Conservation (phyloP, 1,284 basidiomycete genomes). For the Microbotryum scabiosae region DNA sequence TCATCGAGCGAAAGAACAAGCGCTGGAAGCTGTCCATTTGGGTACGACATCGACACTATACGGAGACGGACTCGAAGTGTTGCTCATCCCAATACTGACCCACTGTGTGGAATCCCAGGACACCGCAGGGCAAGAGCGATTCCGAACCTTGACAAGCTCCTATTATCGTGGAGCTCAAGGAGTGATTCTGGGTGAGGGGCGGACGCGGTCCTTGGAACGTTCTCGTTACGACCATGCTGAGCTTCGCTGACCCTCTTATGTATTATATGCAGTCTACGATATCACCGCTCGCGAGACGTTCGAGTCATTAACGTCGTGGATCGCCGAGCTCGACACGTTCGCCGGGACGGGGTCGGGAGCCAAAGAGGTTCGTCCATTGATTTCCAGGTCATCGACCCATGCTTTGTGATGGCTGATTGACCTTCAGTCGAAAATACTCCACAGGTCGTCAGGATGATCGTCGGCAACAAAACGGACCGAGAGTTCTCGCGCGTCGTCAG, state of each 20-base stretch:
- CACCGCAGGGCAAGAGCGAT: slow-evolving; percentile 82
- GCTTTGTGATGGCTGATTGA: neutral
- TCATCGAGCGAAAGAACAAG: slow-evolving; percentile 38
- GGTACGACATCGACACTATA: slow-evolving; percentile 36
- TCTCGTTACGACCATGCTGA: neutral
- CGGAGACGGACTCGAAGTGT: neutral
- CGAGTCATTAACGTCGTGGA: slow-evolving; percentile 83
- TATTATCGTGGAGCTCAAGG: slow-evolving; percentile 93
- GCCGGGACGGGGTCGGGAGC: slow-evolving; percentile 43
- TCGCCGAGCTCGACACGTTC: slow-evolving; percentile 88
- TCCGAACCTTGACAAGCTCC: slow-evolving; percentile 79
- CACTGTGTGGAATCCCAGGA: slow-evolving; percentile 49
- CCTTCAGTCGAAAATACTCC: too few relatives aligned
- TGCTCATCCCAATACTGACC: neutral
- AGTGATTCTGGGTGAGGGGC: slow-evolving; percentile 59
- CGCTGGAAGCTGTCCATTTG: slow-evolving; percentile 51
- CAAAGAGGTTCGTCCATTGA: neutral
- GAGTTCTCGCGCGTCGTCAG: slow-evolving; percentile 83
- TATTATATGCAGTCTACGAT: slow-evolving; percentile 66
- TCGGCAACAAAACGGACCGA: slow-evolving; percentile 90
- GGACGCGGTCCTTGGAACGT: neutral
- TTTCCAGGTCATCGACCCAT: slow-evolving; percentile 43
- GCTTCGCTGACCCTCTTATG: neutral
- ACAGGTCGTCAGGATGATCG: slow-evolving; percentile 82
- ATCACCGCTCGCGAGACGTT: slow-evolving; percentile 84